A percentile compares a stretch with the other conserved stretches of the same genome.
phyloP scores from a whole-genome alignment of 208 protist genomes.

The Endotrypanum monterogeii region DNA sequence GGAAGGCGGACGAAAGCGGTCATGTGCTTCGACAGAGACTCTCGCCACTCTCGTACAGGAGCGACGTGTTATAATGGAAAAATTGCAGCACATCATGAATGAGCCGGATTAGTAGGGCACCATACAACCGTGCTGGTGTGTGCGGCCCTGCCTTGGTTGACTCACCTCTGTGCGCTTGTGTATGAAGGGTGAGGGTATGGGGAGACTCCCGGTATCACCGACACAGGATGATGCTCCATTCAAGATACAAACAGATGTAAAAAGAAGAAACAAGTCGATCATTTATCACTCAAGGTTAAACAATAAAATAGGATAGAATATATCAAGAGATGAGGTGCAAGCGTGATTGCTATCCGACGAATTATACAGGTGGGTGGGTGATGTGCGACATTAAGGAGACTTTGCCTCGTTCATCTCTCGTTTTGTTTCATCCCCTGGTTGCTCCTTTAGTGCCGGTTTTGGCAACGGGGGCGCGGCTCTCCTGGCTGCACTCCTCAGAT shows the following conservation, averaged over 20 bases:
- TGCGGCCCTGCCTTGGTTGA: neutral
- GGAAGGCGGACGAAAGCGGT: slow-evolving; percentile 1
- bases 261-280: neutral
- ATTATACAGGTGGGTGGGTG: too few relatives aligned
- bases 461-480: too few relatives aligned
- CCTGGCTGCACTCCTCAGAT: too few relatives aligned
- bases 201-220: neutral
- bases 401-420: too few relatives aligned
- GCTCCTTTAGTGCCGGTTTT: too few relatives aligned
- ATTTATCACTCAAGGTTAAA: neutral
- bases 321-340: too few relatives aligned
- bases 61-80: slow-evolving; percentile 49
- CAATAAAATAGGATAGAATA: neutral
- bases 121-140: neutral
- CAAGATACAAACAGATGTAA: neutral
- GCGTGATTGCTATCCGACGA: too few relatives aligned
- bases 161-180: too few relatives aligned
- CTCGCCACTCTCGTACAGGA: slow-evolving; percentile 46
- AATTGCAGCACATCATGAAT: slow-evolving; percentile 47
- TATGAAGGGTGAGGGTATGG: too few relatives aligned
- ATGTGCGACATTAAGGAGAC: too few relatives aligned
- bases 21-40: slow-evolving; percentile 16
- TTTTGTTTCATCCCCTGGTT: too few relatives aligned
- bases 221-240: neutral
- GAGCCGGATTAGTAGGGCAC: slow-evolving; percentile 1